Evolutionary conservation across 2,329 filamentous ascomycete species (phyloP), one percentile per base, ranked within the genome.

Genomic region (Botrytis byssoidea): DNA sequence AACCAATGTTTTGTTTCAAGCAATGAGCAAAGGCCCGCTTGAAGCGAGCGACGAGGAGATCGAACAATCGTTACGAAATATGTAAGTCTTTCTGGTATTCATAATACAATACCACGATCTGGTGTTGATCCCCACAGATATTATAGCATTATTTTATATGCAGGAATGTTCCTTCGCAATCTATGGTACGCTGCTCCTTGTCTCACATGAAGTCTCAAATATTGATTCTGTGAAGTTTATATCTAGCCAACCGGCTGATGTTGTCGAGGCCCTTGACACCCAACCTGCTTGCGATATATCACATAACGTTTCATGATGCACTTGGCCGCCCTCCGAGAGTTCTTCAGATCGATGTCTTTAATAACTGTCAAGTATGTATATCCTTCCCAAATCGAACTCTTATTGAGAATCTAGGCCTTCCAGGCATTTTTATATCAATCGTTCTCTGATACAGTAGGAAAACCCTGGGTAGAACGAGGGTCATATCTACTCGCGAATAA

Each of bases 361-460:
- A 22, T 37, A 40, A 37, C 12, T 68, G 40, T 29, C 22, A 68
- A 29, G 65, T 51, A 29, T 16, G 29, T 25, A 35, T 37, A 48
- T 5, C 22, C 9, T 20, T 35, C 35, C 1, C 0, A 9, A 35
- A 4, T 0, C n/a, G 9, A 25, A 20, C 25, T 12, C 37, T 7
- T 37, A 37, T n/a, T 5, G 4, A 35, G 1, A 16, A 9, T 25
- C 0, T 67, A 67, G 64, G 35, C 40, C 8, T 68, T 68, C 3
- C 46, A 68, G 18, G 4, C 22, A 40, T 55, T 68, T 7, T 7
- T 68, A 20, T 1, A 20, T 3, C 29, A 55, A 4, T 55, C 65
- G 0, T 68, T 55, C 37, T 8, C 22, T n/a, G 48, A 5, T 9
- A 55, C 48, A n/a, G 2, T 16, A 10, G 46, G 22, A 9, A 55